Base-by-base conservation (phyloP, 2,329 filamentous ascomycete genomes). In the Penicillium sp. region DNA sequence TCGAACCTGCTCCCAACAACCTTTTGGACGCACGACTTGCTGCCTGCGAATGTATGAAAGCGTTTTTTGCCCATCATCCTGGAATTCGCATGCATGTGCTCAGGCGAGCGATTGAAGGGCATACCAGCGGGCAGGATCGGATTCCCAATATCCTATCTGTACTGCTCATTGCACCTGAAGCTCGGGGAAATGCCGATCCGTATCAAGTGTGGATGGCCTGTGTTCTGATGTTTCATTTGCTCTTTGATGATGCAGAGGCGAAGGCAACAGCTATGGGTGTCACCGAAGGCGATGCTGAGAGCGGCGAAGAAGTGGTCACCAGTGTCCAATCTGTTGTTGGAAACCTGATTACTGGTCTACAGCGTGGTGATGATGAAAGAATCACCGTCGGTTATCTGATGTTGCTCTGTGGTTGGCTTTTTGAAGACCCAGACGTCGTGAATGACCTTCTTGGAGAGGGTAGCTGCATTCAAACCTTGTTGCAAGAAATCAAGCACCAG, bases 391-490 rank as follows among this genome's bases (percentile, higher is more conserved):
- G 89, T 5, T 96, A 96, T 69, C 76, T 97, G 14, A 97, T 96
- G 88, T 76, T 97, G 10, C 82, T 99, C 3, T 86, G 89, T 33
- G 87, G 88, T 25, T 96, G 93, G 90, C 79, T 97, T 10, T 99
- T 92, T 69, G 93, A 99, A 69, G 91, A 96, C 64, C 85, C 91
- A 8, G 88, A 91, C 64, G 92, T 88, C 2, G 90, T 97, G 17
- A 91, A 97, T 71, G 91, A 99, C 72, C 91, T 99, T 60, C 80
- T 99, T 2, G 87, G 86, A 5, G 94, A 99, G 72, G 93, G 90
- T 1, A 96, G 91, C 74, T 95, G 91, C 69, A 82, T 97, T n/a
- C 89, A 97, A 67, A 89, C 87, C 42, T 79, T 97, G 31, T 85
- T 94, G 14, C 89, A 94, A 65, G 84, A 86, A 28, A 85, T 90